A percentile compares a stretch with the other conserved stretches of the same genome.
Evolutionary conservation across 2,329 filamentous ascomycete species (phyloP).

Genomic region (Pestalotiopsis sp.): DNA sequence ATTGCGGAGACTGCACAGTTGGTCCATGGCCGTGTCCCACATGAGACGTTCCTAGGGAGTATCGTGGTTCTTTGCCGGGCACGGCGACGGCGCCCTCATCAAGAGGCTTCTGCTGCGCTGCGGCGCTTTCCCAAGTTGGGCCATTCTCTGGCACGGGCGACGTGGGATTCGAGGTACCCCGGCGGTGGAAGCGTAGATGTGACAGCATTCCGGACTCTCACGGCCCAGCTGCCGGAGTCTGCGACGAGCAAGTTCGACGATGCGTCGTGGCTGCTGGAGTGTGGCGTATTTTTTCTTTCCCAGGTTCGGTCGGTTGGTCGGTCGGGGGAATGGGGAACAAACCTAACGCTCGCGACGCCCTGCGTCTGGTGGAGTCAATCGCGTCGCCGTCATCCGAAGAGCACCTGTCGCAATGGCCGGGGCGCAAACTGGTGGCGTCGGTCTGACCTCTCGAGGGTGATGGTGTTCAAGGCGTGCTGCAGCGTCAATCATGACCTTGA

Average conservation of each 20-base stretch:
- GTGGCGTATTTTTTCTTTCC: neutral
- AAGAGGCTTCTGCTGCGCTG: conserved; percentile 41
- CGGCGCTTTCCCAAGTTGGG: conserved; percentile 36
- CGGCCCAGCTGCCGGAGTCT: neutral
- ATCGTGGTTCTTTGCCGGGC: conserved; percentile 44
- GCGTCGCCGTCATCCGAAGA: conserved; percentile 10
- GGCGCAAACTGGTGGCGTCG: neutral
- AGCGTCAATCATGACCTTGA: neutral
- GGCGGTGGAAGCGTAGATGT: conserved; percentile 59
- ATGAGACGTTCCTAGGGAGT: conserved; percentile 27
- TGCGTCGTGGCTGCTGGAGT: neutral
- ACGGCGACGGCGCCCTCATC: conserved; percentile 42
- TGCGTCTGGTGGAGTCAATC: conserved; percentile 2
- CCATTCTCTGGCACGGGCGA: conserved; percentile 51
- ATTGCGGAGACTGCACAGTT: neutral
- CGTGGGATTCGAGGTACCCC: conserved; percentile 55
- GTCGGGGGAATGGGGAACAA: neutral
- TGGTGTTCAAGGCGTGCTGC: too few species aligned
- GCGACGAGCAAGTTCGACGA: neutral
- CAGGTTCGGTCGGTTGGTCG: neutral
- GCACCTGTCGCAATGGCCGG: neutral
- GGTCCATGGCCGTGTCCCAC: conserved; percentile 27
- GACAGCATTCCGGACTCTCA: conserved; percentile 42
- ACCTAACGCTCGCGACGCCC: conserved; percentile 5
- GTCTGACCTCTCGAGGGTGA: too few species aligned